Percentiles rank a stretch among this genome's conserved stretches.
Evolutionary conservation across 805 yeast species (phyloP).

Genomic region (Torulaspora quercuum): DNA sequence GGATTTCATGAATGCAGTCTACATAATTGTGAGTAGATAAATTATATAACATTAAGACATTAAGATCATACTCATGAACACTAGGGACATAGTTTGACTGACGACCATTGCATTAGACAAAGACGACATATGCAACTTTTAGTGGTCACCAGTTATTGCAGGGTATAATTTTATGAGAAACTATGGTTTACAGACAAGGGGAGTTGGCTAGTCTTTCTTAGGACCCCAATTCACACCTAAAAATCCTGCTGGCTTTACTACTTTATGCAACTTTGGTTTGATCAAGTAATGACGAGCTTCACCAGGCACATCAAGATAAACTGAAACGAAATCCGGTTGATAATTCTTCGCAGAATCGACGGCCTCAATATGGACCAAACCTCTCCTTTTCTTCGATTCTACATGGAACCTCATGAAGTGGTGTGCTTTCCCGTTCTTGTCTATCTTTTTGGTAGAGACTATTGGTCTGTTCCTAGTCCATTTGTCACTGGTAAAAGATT

Average conservation of each 20-base stretch:
- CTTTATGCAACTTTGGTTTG: conserved; percentile 53
- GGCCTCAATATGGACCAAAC: conserved; percentile 76
- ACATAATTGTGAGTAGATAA: conserved; percentile 4
- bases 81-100: too few relatives aligned
- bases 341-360: conserved; percentile 56
- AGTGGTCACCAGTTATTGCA: too few relatives aligned
- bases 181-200: not conserved
- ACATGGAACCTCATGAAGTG: conserved; percentile 83
- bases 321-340: conserved; percentile 65
- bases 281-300: conserved; percentile 64
- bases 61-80: conserved; percentile 8
- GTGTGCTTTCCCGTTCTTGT: conserved; percentile 75
- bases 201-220: conserved; percentile 43
- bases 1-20: not conserved
- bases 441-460: conserved; percentile 55
- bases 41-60: conserved; percentile 7
- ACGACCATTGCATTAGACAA: too few relatives aligned
- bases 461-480: conserved; percentile 91
- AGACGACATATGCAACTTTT: too few relatives aligned
- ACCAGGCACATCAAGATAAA: conserved; percentile 75
- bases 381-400: conserved; percentile 62
- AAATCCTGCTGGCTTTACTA: conserved; percentile 53
- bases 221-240: conserved; percentile 89
- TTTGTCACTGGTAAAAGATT: conserved; percentile 55
- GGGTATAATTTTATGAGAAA: too few relatives aligned